Evolutionary conservation across 2,329 filamentous ascomycete species (phyloP).

Genomic region (Remersonia thermophila): DNA sequence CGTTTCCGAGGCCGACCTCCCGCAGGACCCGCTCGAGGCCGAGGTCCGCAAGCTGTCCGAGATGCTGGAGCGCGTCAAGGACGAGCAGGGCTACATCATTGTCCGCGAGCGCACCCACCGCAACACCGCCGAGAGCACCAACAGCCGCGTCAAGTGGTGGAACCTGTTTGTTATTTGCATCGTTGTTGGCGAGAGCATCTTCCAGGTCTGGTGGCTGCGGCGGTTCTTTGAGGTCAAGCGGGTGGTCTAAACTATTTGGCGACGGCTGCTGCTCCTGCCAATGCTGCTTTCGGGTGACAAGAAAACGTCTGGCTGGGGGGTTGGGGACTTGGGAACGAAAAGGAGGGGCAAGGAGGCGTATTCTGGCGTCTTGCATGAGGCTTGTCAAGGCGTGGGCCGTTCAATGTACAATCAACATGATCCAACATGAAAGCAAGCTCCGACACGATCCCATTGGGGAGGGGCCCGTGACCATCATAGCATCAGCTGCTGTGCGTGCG

Average conservation of each 20-base stretch:
- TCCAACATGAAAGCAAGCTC: slow-evolving; percentile 1
- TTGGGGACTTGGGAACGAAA: background rate
- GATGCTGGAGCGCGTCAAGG: slow-evolving; percentile 81
- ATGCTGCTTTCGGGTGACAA: slow-evolving; percentile 3
- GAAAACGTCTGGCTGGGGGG: background rate
- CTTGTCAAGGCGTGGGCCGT: slow-evolving; percentile 1
- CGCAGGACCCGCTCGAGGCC: slow-evolving; percentile 76
- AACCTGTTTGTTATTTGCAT: slow-evolving; percentile 90
- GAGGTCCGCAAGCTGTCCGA: slow-evolving; percentile 83
- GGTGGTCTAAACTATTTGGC: slow-evolving; percentile 14
- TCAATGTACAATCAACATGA: slow-evolving; percentile 1
- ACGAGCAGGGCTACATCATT: slow-evolving; percentile 96
- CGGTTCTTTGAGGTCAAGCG: slow-evolving; percentile 70
- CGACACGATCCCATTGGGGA: background rate
- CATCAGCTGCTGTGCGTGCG: slow-evolving; percentile 2
- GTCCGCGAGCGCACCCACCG: slow-evolving; percentile 89
- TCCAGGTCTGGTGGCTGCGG: slow-evolving; percentile 99
- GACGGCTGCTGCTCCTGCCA: slow-evolving; percentile 1
- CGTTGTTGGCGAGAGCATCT: slow-evolving; percentile 80
- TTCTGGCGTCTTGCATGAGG: slow-evolving; percentile 12
- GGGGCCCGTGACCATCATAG: slow-evolving; percentile 4
- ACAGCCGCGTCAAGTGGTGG: slow-evolving; percentile 98
- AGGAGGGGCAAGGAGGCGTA: slow-evolving; percentile 5
- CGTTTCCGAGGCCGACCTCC: slow-evolving; percentile 74
- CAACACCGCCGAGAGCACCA: slow-evolving; percentile 98